A percentile compares a stretch with the other conserved stretches of the same genome.
Conservation (phyloP, 805 yeast species). For the Candida parachauliodes region DNA sequence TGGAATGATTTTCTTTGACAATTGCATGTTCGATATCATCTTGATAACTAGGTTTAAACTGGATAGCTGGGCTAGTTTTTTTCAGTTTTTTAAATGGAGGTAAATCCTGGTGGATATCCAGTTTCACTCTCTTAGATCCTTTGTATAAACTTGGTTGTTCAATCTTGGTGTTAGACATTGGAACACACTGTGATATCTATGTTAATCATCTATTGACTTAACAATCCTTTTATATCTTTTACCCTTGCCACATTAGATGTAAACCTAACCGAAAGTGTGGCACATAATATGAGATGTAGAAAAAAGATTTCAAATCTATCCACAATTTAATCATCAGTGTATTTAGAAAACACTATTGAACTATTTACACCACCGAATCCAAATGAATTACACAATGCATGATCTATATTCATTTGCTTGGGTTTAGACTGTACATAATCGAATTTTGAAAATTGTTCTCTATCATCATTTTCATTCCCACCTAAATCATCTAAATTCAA, state of each 20-base stretch:
- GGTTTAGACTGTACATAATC: constrained; percentile 58
- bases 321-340: neutral
- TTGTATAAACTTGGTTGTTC: no score
- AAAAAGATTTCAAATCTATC: neutral
- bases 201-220: no score
- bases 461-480: constrained; percentile 43
- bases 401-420: constrained; percentile 34
- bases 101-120: no score
- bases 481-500: constrained; percentile 60
- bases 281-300: neutral
- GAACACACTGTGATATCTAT: no score
- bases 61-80: neutral
- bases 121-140: no score
- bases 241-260: constrained; percentile 2
- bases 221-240: neutral
- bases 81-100: constrained; percentile 2
- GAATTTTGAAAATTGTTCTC: constrained; percentile 40
- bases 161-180: constrained; percentile 4
- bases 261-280: constrained; percentile 7
- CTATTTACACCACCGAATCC: constrained; percentile 98
- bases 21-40: neutral
- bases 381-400: constrained; percentile 84
- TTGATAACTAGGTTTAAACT: constrained; percentile 1
- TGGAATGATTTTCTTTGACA: no score
- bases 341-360: constrained; percentile 50